Conservation (phyloP, 345 rosid genomes). For the Balakata baccata region DNA sequence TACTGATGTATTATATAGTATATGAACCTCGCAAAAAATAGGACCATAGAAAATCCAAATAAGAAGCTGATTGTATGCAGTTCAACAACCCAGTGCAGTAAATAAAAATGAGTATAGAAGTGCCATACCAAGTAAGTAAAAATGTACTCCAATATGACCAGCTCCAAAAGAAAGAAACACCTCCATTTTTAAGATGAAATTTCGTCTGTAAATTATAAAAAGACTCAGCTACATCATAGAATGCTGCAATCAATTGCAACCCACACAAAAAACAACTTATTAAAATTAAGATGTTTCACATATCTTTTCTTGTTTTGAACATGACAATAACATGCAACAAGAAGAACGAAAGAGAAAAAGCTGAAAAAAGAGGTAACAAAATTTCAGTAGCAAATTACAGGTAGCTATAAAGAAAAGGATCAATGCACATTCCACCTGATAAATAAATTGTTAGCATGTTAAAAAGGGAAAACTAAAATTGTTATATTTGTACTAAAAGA, state of each 20-base stretch:
- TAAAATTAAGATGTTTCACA: background rate
- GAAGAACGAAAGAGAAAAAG: background rate
- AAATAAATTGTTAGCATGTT: background rate
- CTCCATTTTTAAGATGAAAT: constrained; percentile 47
- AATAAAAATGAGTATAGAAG: background rate
- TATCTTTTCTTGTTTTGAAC: background rate
- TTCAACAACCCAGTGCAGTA: background rate
- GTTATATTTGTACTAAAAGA: background rate
- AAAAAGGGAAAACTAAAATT: background rate
- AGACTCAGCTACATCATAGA: background rate
- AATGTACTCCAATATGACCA: constrained; percentile 99
- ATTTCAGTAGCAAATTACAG: background rate
- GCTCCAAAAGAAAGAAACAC: constrained; percentile 88
- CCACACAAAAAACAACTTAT: background rate
- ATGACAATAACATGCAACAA: background rate
- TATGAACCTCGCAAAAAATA: background rate
- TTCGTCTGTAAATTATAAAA: constrained; percentile 41
- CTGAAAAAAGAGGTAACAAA: background rate
- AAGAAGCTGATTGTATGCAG: background rate
- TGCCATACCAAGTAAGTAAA: constrained; percentile 88
- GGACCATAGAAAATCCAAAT: background rate
- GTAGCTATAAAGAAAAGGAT: background rate
- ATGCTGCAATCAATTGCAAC: too few species aligned
- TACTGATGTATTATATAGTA: background rate
- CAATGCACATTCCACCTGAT: background rate